phyloP scores from a whole-genome alignment of 202 grass and related monocot species.

The Hordeum pubiflorum region DNA sequence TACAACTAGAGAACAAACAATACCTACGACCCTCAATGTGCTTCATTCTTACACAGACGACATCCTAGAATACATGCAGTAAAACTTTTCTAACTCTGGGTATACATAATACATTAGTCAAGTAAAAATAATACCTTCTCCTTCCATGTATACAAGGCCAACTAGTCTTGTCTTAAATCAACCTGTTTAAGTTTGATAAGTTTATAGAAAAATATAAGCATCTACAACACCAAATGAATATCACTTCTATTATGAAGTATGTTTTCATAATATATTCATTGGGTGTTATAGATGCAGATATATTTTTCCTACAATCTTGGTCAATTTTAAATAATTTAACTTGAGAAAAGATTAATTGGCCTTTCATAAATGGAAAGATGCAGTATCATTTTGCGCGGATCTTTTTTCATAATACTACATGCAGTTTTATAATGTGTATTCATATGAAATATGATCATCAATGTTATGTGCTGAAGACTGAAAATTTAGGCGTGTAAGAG shows the following conservation, averaged over 20 bases:
- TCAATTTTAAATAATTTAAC: background rate
- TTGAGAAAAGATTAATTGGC: background rate
- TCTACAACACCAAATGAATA: background rate
- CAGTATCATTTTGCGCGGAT: background rate
- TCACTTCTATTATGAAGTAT: background rate
- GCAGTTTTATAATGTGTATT: background rate
- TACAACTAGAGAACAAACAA: background rate
- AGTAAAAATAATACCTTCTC: background rate
- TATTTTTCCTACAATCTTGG: background rate
- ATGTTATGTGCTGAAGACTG: background rate
- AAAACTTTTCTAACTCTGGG: background rate
- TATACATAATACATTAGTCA: background rate
- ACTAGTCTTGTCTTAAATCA: background rate
- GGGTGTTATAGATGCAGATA: background rate
- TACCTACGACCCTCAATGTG: background rate
- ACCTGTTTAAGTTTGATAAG: background rate
- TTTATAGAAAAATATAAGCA: background rate
- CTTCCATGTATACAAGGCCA: background rate
- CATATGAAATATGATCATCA: background rate
- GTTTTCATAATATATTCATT: background rate
- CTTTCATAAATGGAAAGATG: background rate
- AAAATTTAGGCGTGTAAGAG: background rate
- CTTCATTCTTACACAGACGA: no score
- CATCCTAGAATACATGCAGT: no score
- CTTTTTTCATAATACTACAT: background rate